These are phyloP conservation scores for Schizochytrium sp. DNA, from an alignment of 108 stramenopile species.

Conservation along the genomic window DNA sequence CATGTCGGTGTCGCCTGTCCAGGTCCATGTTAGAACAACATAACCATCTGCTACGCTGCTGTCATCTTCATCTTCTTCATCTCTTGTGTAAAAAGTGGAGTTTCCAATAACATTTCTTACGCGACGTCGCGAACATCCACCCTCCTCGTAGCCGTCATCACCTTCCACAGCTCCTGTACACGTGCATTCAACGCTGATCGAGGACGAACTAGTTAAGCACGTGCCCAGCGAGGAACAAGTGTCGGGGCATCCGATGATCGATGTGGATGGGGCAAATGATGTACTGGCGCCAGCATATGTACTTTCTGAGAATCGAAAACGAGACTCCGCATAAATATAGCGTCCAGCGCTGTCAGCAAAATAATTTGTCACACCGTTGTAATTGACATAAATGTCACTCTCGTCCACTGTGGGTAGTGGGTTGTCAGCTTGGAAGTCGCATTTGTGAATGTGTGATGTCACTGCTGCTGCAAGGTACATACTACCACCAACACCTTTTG, in stretches of 20 bases:
- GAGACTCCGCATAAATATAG: background rate
- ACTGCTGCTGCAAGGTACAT: background rate
- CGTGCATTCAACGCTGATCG: background rate
- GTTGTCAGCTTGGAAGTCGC: background rate
- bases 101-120: background rate
- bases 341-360: background rate
- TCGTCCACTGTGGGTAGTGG: background rate
- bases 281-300: background rate
- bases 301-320: background rate
- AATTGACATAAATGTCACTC: background rate
- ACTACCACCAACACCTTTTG: background rate
- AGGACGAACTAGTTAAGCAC: background rate
- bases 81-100: background rate
- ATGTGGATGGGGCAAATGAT: background rate
- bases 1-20: no score
- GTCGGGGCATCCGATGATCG: background rate
- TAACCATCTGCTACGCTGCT: background rate
- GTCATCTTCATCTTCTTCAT: background rate
- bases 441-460: background rate
- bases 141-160: background rate
- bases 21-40: background rate
- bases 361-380: background rate
- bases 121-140: background rate
- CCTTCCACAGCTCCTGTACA: background rate
- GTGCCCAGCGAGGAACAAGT: conserved; percentile 11